Evolutionary conservation across 352 stramenopile genomes (phyloP).

Genomic region (Globisporangium paddicum): DNA sequence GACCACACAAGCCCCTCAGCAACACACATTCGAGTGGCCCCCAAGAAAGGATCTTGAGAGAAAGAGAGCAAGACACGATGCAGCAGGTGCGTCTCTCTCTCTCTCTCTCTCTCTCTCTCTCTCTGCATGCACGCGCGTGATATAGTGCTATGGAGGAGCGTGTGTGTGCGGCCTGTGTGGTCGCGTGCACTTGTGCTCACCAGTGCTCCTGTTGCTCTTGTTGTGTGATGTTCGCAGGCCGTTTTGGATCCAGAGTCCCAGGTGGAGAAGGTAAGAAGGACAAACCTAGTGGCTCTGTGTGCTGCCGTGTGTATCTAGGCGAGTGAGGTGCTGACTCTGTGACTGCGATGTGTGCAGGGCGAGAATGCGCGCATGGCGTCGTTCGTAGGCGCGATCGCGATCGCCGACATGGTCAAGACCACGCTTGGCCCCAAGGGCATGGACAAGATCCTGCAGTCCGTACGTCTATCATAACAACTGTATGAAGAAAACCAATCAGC

Average conservation of each 20-base stretch:
- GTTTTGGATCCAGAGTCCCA: constrained; percentile 79
- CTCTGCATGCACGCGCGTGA: background rate
- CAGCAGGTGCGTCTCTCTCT: constrained; percentile 7
- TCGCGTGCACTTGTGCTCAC: background rate
- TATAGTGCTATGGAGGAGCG: background rate
- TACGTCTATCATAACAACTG: constrained; percentile 24
- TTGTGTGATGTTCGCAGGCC: constrained; percentile 23
- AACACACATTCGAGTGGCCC: no score
- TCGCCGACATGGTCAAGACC: constrained; percentile 99
- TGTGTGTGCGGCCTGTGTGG: background rate
- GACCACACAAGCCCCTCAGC: no score
- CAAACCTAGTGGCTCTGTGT: background rate
- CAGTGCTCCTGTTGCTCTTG: background rate
- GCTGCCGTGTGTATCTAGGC: no score
- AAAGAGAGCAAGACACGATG: constrained; percentile 1
- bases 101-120: background rate
- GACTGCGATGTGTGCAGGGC: constrained; percentile 84
- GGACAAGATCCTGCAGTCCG: constrained; percentile 99
- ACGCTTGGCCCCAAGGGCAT: constrained; percentile 99
- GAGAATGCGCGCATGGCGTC: constrained; percentile 98
- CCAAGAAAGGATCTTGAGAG: no score
- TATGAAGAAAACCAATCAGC: background rate
- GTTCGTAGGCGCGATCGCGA: constrained; percentile 99
- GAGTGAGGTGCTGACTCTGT: background rate
- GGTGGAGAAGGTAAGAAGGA: constrained; percentile 56